phyloP scores from a whole-genome alignment of 805 yeast genomes.

The Teunomyces pallodes region DNA sequence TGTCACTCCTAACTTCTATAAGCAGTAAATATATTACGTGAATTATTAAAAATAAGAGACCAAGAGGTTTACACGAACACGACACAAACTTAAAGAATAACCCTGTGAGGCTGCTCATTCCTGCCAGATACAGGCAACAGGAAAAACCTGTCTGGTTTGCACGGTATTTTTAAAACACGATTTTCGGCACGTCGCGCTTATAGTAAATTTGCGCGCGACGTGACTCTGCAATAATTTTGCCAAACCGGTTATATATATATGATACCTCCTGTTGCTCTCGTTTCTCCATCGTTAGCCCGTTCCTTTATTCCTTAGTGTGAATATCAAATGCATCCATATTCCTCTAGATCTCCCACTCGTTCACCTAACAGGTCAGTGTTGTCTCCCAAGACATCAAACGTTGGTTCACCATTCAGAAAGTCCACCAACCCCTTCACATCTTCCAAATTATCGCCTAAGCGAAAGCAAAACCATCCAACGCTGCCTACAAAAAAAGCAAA shows the following conservation, averaged over 20 bases:
- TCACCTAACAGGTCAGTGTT: slow-evolving; percentile 18
- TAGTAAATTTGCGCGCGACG: background rate
- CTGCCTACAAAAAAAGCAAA: slow-evolving; percentile 13
- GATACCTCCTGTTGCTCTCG: slow-evolving; percentile 7
- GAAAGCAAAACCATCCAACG: background rate
- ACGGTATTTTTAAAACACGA: slow-evolving; percentile 1
- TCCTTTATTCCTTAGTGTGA: background rate
- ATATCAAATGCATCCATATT: background rate
- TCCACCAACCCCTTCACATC: slow-evolving; percentile 12
- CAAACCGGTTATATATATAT: background rate
- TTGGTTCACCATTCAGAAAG: slow-evolving; percentile 10
- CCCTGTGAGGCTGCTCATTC: background rate
- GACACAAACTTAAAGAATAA: background rate
- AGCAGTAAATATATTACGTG: slow-evolving; percentile 21
- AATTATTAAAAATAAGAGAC: background rate
- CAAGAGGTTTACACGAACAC: background rate
- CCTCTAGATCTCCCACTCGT: slow-evolving; percentile 11
- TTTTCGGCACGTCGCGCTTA: background rate
- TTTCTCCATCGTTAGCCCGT: no score
- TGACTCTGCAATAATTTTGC: background rate
- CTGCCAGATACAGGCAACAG: background rate
- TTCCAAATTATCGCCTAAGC: slow-evolving; percentile 4
- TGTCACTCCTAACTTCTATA: slow-evolving; percentile 70
- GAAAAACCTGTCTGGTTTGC: background rate
- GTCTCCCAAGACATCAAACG: slow-evolving; percentile 23